Percentiles rank a stretch among this genome's conserved stretches.
These are phyloP conservation scores for Ophiostoma sp. DNA, from an alignment of 2,329 filamentous ascomycete species.

Conservation along the genomic window DNA sequence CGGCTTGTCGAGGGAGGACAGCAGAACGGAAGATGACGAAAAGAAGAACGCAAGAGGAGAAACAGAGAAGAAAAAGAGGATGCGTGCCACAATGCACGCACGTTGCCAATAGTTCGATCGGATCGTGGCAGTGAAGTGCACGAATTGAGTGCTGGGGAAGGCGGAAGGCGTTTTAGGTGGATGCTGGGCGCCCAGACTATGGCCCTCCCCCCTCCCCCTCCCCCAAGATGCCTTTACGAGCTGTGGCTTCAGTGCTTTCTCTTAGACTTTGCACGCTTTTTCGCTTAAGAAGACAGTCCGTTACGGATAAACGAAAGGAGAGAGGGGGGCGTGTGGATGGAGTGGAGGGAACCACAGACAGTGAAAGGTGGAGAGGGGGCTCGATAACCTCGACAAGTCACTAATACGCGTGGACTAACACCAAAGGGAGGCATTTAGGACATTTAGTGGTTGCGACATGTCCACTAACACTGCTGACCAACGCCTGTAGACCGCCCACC, in stretches of 20 bases:
- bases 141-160: background rate
- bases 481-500: background rate
- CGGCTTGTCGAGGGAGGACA: background rate
- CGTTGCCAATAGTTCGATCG: background rate
- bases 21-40: background rate
- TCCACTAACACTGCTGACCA: background rate
- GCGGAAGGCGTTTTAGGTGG: too few relatives aligned
- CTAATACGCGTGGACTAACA: background rate
- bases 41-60: background rate
- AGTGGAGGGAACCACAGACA: background rate
- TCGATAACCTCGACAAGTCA: background rate
- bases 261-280: background rate
- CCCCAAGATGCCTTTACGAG: background rate
- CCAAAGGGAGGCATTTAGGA: background rate
- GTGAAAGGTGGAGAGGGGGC: background rate
- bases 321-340: background rate
- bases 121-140: background rate
- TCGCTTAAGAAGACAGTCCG: background rate
- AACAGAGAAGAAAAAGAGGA: background rate
- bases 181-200: too few relatives aligned
- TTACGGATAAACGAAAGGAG: background rate
- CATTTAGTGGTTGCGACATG: background rate
- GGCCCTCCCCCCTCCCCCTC: too few relatives aligned
- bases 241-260: background rate
- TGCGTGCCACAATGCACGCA: background rate